Base-by-base conservation (phyloP, 2,329 filamentous ascomycete species). In the Pseudogymnoascus sp. region DNA sequence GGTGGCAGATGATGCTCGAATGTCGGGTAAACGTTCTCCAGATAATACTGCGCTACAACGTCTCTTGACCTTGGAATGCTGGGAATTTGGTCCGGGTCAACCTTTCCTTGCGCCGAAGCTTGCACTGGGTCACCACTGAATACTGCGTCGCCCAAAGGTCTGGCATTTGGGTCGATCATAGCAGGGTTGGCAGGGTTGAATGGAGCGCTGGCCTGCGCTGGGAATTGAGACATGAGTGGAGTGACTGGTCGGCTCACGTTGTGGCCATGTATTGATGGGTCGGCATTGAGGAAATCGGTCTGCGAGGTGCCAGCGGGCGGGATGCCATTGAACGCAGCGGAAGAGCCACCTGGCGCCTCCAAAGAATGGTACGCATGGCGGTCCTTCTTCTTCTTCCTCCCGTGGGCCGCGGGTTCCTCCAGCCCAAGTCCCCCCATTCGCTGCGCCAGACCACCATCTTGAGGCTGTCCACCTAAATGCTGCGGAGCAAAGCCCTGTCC, bases 1-100 rank as follows among this genome's bases (percentile, higher is more conserved):
- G 95, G 95, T 9, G 95, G 93, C 1, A 96, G 82, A 72, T 96
- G 92, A 64, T 90, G 90, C 77, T 97, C 93, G 78, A 97, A 96
- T 3, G 95, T 99, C 16, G 93, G 92, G 74, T 97, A 97, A 60
- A 96, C 82, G 74, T 96, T 90, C 68, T 83, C 86, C 69, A 96
- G 83, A 73, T 93, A 99, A 77, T 93, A 89, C 67, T 89, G 87
- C 67, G 95, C 90, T 6, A 90, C 83, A 6, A 84, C 76, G 75
- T 99, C 95, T 78, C 95, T 86, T 69, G 92, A 90, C 68, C 88
- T 78, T 11, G 95, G 93, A 60, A 99, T 85, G 72, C 93, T 97
- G 43, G 95, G 95, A 70, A 97, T 90, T 70, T 96, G 91, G 72
- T 97, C 92, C 16, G 92, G 87, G 65, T 96, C 91, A 61, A 97